Percentiles rank a stretch among this genome's conserved stretches.
Conservation (phyloP, 768 basidiomycete genomes). For the Boletus sp. region DNA sequence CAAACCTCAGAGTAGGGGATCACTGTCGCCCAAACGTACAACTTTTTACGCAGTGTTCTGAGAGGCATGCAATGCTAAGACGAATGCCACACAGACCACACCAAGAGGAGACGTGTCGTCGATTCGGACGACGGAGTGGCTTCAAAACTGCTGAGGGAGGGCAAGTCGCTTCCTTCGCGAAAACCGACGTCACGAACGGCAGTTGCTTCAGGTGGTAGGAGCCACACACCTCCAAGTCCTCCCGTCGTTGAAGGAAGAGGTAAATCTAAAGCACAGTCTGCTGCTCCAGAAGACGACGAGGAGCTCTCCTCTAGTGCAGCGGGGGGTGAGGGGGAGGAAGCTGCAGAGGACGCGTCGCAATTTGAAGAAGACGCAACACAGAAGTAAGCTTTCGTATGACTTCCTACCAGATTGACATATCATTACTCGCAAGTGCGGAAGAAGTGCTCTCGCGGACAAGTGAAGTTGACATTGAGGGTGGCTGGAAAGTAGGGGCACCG, state of each 20-base stretch:
- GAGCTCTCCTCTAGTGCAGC: slow-evolving; percentile 31
- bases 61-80: not conserved
- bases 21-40: slow-evolving; percentile 22
- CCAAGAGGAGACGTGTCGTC: slow-evolving; percentile 52
- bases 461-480: slow-evolving; percentile 75
- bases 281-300: slow-evolving; percentile 30
- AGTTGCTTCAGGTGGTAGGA: not conserved
- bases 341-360: slow-evolving; percentile 37
- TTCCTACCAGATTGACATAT: not conserved
- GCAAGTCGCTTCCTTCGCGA: not conserved
- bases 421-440: slow-evolving; percentile 51
- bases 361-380: slow-evolving; percentile 58
- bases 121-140: slow-evolving; percentile 52
- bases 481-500: slow-evolving; percentile 85
- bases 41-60: not conserved
- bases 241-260: slow-evolving; percentile 14
- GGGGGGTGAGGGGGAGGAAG: slow-evolving; percentile 42
- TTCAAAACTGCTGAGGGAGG: slow-evolving; percentile 1
- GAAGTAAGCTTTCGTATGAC: slow-evolving; percentile 41
- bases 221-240: not conserved
- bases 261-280: slow-evolving; percentile 13
- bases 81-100: slow-evolving; percentile 21
- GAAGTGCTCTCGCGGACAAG: slow-evolving; percentile 54
- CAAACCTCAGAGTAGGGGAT: slow-evolving; percentile 38
- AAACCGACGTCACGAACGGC: not conserved